Percentiles rank a stretch among this genome's conserved stretches.
These are phyloP conservation scores for Pseudopithomyces chartarum DNA, from an alignment of 2,329 filamentous ascomycete species.

Conservation along the genomic window DNA sequence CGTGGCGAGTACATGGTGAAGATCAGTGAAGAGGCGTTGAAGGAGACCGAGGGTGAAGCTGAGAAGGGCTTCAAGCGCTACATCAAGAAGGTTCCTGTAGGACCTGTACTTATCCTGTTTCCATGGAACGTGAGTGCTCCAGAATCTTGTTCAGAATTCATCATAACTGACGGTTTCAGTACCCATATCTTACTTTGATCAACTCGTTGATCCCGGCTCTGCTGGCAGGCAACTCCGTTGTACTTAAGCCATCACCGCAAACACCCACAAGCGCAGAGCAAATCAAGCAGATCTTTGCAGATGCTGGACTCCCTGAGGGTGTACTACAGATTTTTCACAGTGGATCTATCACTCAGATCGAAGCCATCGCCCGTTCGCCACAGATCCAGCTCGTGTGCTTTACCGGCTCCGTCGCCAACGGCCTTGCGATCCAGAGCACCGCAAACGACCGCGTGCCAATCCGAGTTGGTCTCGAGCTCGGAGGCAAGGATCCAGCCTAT, in stretches of 20 bases:
- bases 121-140: conserved; percentile 83
- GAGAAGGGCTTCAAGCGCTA: conserved; percentile 91
- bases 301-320: conserved; percentile 80
- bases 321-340: conserved; percentile 94
- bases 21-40: conserved; percentile 77
- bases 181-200: conserved; percentile 90
- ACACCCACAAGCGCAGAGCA: conserved; percentile 92
- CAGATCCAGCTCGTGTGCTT: conserved; percentile 85
- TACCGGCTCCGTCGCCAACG: conserved; percentile 88
- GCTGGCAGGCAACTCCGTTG: conserved; percentile 86
- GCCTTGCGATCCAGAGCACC: conserved; percentile 82
- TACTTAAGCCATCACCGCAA: conserved; percentile 93
- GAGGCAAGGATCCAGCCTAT: conserved; percentile 94
- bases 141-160: conserved; percentile 6
- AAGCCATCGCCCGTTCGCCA: conserved; percentile 77
- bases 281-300: conserved; percentile 73
- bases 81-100: conserved; percentile 85
- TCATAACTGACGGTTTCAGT: conserved; percentile 59
- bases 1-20: conserved; percentile 85
- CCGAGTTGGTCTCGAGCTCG: conserved; percentile 86
- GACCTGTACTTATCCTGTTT: conserved; percentile 87
- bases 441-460: conserved; percentile 79
- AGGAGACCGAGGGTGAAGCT: conserved; percentile 79
- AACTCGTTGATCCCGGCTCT: conserved; percentile 94
- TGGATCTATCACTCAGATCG: conserved; percentile 76